Percentiles rank a stretch among this genome's conserved stretches.
These are phyloP conservation scores for Podaxis sp. DNA, from an alignment of 768 basidiomycete species.

Conservation along the genomic window DNA sequence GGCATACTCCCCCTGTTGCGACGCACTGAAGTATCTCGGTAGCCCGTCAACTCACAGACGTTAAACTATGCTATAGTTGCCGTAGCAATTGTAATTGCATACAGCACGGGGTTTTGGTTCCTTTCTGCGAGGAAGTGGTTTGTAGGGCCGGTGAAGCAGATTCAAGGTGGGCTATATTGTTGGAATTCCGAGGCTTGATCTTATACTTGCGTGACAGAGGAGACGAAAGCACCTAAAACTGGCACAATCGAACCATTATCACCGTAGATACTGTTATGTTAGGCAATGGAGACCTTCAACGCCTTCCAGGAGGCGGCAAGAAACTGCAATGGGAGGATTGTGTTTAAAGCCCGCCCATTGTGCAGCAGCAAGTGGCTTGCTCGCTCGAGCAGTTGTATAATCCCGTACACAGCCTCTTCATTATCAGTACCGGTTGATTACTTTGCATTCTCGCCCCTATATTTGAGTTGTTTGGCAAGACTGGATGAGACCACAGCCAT, in stretches of 20 bases:
- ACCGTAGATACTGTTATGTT: background rate
- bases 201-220: background rate
- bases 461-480: too few relatives aligned
- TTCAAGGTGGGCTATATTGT: conserved; percentile 44
- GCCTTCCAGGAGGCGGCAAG: too few relatives aligned
- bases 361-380: too few relatives aligned
- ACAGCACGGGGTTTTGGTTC: conserved; percentile 70
- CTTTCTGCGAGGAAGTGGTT: conserved; percentile 75
- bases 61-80: conserved; percentile 78
- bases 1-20: background rate
- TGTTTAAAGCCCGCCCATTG: too few relatives aligned
- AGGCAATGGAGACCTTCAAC: too few relatives aligned
- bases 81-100: conserved; percentile 67
- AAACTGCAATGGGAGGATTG: too few relatives aligned
- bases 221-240: background rate
- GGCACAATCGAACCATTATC: background rate
- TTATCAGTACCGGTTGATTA: too few relatives aligned
- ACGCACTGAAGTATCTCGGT: background rate
- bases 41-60: conserved; percentile 71
- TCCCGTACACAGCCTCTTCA: too few relatives aligned
- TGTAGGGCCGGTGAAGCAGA: conserved; percentile 66
- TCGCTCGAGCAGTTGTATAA: too few relatives aligned
- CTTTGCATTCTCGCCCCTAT: too few relatives aligned
- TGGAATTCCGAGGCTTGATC: background rate
- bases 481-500: too few relatives aligned